Evolutionary conservation across 306 rosid genomes (phyloP), one percentile per base, ranked within the genome.

Genomic region (Rosa chinensis): DNA sequence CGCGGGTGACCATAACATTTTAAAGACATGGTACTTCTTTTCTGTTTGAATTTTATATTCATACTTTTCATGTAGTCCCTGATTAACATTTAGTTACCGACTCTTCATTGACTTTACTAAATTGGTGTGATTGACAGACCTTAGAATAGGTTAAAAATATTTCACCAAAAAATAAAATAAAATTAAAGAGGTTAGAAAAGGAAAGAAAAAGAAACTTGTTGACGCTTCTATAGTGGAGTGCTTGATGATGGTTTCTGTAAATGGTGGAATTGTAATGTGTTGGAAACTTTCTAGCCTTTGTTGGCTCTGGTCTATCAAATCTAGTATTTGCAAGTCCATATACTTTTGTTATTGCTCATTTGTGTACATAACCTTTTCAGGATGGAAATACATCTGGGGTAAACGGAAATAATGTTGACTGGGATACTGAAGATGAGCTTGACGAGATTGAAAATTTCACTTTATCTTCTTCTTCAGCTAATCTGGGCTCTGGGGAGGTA

Each of bases 341-440:
- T 35, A 12, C 21, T 78, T n/a, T 50, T 75, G 72, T 59, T 58
- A 48, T 52, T 42, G 55, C 84, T 74, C 21, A 72, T 55, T 28
- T 56, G 75, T 45, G 12, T 66, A 17, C 20, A 45, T 76, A 7
- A 56, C 74, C 66, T 62, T 66, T 77, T 89, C 90, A 94, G 99
- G 89, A 74, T 70, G 94, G 83, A 45, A 88, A 81, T 75, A 69
- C 85, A 80, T 92, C 91, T 85, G 97, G 86, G 63, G 76, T 72
- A 66, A 89, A 83, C 61, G 71, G 82, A 82, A 94, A 87, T 48
- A 80, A 86, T 42, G 67, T 83, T 76, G 97, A 94, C 81, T 94
- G 97, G 99, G 91, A 89, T 81, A 85, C 92, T 10, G 99, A 94
- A 11, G 99, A 94, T 47, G 99, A 94, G 82, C 85, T 79, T 3